These are phyloP conservation scores for Aureobasidium sp. DNA, from an alignment of 2,329 filamentous ascomycete species.

Conservation along the genomic window DNA sequence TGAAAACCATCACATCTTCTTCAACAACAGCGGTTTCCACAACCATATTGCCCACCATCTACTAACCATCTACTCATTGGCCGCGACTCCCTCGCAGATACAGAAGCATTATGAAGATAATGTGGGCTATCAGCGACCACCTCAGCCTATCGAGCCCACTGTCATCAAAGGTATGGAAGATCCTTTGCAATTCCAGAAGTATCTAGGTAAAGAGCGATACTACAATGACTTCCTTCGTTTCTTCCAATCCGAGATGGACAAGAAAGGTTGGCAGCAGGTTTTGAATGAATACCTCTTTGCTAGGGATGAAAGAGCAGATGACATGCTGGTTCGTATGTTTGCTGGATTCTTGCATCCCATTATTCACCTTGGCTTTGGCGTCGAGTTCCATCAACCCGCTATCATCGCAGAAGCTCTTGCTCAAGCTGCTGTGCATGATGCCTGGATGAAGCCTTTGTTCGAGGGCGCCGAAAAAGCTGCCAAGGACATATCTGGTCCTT, in stretches of 20 bases:
- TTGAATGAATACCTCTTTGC: slow-evolving; percentile 63
- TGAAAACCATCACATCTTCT: slow-evolving; percentile 69
- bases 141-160: slow-evolving; percentile 36
- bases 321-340: slow-evolving; percentile 62
- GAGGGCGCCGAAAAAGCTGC: slow-evolving; percentile 43
- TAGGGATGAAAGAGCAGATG: slow-evolving; percentile 56
- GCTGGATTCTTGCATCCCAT: slow-evolving; percentile 68
- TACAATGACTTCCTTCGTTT: slow-evolving; percentile 72
- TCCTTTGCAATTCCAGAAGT: slow-evolving; percentile 48
- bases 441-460: slow-evolving; percentile 51
- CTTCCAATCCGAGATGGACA: slow-evolving; percentile 66
- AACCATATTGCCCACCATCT: slow-evolving; percentile 76
- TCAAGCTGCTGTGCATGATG: slow-evolving; percentile 63
- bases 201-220: slow-evolving; percentile 55
- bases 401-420: slow-evolving; percentile 75
- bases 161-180: slow-evolving; percentile 52
- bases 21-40: slow-evolving; percentile 68
- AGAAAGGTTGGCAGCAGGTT: slow-evolving; percentile 53
- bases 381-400: slow-evolving; percentile 76
- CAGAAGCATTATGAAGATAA: slow-evolving; percentile 60
- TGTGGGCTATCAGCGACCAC: slow-evolving; percentile 56
- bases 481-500: slow-evolving; percentile 19
- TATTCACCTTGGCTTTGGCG: slow-evolving; percentile 76
- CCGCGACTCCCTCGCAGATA: slow-evolving; percentile 54
- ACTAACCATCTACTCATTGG: slow-evolving; percentile 68